phyloP scores from a whole-genome alignment of 495 filamentous ascomycete species.

The Patellaria atrata region DNA sequence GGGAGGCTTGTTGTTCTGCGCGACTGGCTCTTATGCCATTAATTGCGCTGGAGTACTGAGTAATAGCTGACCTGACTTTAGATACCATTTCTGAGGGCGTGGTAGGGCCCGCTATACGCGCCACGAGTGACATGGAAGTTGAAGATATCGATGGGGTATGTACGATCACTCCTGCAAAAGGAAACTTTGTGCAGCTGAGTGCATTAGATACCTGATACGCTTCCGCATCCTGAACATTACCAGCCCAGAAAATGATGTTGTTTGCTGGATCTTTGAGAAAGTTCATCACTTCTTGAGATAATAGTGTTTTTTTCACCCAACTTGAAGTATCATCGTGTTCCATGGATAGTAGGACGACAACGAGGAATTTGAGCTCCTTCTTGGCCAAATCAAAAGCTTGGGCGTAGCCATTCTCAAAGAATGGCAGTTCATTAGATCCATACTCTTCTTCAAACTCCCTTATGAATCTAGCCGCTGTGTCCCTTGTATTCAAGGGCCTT shows the following conservation, averaged over 20 bases:
- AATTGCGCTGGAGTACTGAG: slow-evolving; percentile 54
- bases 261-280: slow-evolving; percentile 60
- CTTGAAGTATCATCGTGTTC: slow-evolving; percentile 83
- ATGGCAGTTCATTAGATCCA: slow-evolving; percentile 50
- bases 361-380: slow-evolving; percentile 73
- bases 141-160: slow-evolving; percentile 70
- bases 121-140: slow-evolving; percentile 73
- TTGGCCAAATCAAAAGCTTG: slow-evolving; percentile 81
- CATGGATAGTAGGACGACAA: slow-evolving; percentile 72
- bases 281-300: slow-evolving; percentile 53
- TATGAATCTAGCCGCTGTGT: slow-evolving; percentile 76
- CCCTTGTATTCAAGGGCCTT: slow-evolving; percentile 60
- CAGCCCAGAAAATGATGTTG: slow-evolving; percentile 77
- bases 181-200: slow-evolving; percentile 77
- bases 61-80: slow-evolving; percentile 54
- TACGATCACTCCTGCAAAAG: slow-evolving; percentile 69
- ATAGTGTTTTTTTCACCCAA: slow-evolving; percentile 73
- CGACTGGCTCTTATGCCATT: slow-evolving; percentile 51
- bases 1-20: slow-evolving; percentile 60
- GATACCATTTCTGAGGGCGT: slow-evolving; percentile 51
- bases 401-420: slow-evolving; percentile 77
- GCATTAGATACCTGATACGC: slow-evolving; percentile 79
- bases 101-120: slow-evolving; percentile 56
- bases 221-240: slow-evolving; percentile 81
- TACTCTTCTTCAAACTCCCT: slow-evolving; percentile 92